Percentiles rank a stretch among this genome's conserved stretches.
Evolutionary conservation across 805 yeast species (phyloP).

Genomic region (Kodamaea jinghongensis): DNA sequence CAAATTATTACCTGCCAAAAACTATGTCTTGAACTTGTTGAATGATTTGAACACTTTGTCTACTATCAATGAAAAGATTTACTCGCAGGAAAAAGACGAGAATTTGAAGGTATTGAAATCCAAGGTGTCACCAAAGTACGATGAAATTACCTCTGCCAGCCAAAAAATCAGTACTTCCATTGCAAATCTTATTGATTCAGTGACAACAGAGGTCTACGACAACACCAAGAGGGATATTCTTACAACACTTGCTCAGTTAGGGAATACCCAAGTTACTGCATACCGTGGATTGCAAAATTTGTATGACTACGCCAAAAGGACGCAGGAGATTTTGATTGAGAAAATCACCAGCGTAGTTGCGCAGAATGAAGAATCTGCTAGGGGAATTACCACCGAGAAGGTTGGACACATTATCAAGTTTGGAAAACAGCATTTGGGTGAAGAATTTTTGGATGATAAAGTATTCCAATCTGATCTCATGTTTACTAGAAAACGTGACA

Average conservation of each 20-base stretch:
- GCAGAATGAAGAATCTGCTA: constrained; percentile 67
- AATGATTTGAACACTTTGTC: constrained; percentile 63
- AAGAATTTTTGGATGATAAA: constrained; percentile 55
- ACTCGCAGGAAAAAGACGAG: constrained; percentile 47
- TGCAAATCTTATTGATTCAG: constrained; percentile 59
- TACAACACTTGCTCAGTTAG: constrained; percentile 50
- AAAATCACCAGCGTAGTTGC: constrained; percentile 63
- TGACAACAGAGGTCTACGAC: constrained; percentile 58
- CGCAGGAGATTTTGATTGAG: constrained; percentile 66
- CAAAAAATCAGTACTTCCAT: constrained; percentile 55
- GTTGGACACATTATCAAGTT: constrained; percentile 60
- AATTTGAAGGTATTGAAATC: constrained; percentile 47
- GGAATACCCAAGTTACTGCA: constrained; percentile 49
- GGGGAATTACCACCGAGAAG: constrained; percentile 52
- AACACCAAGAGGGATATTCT: constrained; percentile 54
- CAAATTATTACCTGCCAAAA: constrained; percentile 89
- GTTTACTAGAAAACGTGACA: constrained; percentile 76
- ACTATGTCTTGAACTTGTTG: constrained; percentile 69
- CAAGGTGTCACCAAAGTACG: constrained; percentile 62
- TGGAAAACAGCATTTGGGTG: constrained; percentile 68
- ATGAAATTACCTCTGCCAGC: constrained; percentile 50
- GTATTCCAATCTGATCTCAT: constrained; percentile 70
- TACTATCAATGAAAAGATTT: constrained; percentile 56
- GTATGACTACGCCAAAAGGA: constrained; percentile 64
- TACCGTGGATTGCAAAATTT: constrained; percentile 64